Evolutionary conservation across 1,284 basidiomycete genomes (phyloP).

Genomic region (Gomphus sp.): DNA sequence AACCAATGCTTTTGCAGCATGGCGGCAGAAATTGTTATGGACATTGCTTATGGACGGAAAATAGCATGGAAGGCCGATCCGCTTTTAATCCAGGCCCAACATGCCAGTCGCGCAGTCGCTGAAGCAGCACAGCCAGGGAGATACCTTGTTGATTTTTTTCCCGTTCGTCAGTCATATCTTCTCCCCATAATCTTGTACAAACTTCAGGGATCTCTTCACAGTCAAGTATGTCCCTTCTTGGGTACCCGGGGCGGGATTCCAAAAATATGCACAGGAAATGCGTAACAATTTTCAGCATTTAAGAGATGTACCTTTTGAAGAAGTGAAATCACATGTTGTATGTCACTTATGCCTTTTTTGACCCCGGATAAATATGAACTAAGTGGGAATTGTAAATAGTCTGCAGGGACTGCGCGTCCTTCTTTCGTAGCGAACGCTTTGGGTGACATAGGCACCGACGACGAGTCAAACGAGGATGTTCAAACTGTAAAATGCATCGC

Average conservation of each 20-base stretch:
- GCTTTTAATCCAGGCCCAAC: too few relatives aligned
- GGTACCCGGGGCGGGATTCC: constrained; percentile 27
- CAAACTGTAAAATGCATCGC: constrained; percentile 3
- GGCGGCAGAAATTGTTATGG: too few relatives aligned
- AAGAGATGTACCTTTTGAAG: not conserved
- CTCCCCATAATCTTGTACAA: not conserved
- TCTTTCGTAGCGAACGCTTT: constrained; percentile 5
- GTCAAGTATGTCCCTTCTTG: constrained; percentile 28
- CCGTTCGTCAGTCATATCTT: not conserved
- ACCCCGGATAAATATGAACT: too few relatives aligned
- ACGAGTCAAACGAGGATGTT: constrained; percentile 3
- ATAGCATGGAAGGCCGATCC: too few relatives aligned
- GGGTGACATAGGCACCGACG: not conserved
- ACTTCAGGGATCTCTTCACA: not conserved
- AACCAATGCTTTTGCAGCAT: too few relatives aligned
- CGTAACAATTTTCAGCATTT: not conserved
- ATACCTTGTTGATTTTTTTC: constrained; percentile 5
- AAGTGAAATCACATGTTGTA: constrained; percentile 1
- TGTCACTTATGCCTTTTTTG: not conserved
- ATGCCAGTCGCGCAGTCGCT: too few relatives aligned
- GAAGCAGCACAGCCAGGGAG: not conserved
- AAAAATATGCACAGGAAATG: constrained; percentile 17
- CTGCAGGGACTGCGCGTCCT: not conserved
- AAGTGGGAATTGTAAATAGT: not conserved
- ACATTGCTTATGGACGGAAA: too few relatives aligned